Percentiles rank a stretch among this genome's conserved stretches.
phyloP scores from a whole-genome alignment of 768 basidiomycete species.

The Rhizopogon vinicolor region DNA sequence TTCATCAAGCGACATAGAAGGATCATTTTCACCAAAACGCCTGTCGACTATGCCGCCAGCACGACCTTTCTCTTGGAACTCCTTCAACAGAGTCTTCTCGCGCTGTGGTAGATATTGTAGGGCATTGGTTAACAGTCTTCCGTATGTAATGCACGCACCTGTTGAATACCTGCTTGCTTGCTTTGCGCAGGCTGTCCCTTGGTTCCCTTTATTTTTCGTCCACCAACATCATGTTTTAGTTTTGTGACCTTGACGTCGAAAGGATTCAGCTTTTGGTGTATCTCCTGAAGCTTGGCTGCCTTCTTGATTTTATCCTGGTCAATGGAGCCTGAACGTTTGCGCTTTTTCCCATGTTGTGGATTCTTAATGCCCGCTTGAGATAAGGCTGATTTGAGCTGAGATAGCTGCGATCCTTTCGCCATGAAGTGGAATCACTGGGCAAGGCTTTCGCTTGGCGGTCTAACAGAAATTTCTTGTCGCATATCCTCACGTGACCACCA shows the following conservation, averaged over 20 bases:
- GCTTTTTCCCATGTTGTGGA: conserved; percentile 57
- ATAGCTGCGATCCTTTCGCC: conserved; percentile 85
- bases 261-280: conserved; percentile 83
- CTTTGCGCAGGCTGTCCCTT: conserved; percentile 81
- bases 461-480: too few relatives aligned
- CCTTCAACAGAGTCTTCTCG: conserved; percentile 83
- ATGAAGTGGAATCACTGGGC: conserved; percentile 27
- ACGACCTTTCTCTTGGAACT: conserved; percentile 75
- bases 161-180: conserved; percentile 87
- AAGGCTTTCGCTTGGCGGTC: too few relatives aligned
- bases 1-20: conserved; percentile 90
- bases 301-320: conserved; percentile 84
- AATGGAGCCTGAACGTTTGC: conserved; percentile 51
- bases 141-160: conserved; percentile 43
- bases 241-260: conserved; percentile 94
- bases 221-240: conserved; percentile 90
- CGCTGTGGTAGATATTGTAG: conserved; percentile 43
- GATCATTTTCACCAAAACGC: conserved; percentile 94
- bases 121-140: background rate
- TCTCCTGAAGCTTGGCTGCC: conserved; percentile 74
- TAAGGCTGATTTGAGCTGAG: conserved; percentile 85
- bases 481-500: too few relatives aligned
- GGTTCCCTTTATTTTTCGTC: conserved; percentile 79
- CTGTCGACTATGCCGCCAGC: conserved; percentile 90
- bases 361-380: conserved; percentile 73